Conservation (phyloP, 2,329 filamentous ascomycete genomes). For the Fusarium armeniacum region DNA sequence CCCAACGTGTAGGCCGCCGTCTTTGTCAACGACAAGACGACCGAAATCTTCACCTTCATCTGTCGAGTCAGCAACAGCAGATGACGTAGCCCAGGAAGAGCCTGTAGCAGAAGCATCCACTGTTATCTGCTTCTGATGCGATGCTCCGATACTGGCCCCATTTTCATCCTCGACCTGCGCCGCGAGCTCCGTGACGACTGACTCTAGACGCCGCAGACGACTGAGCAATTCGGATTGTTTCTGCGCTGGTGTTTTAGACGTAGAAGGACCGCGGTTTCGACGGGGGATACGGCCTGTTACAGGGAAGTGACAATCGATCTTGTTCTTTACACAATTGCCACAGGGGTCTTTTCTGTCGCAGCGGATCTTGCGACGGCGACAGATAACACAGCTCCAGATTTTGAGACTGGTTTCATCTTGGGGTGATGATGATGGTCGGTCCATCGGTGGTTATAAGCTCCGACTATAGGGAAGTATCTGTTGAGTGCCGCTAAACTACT, state of each 20-base stretch:
- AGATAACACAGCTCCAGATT: conserved; percentile 54
- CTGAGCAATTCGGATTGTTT: conserved; percentile 52
- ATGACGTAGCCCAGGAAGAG: conserved; percentile 17
- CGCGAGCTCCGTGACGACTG: conserved; percentile 52
- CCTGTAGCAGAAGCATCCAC: conserved; percentile 25
- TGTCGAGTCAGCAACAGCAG: conserved; percentile 16
- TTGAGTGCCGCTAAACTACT: not conserved
- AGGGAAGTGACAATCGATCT: conserved; percentile 52
- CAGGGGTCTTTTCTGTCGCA: conserved; percentile 53
- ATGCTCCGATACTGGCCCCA: conserved; percentile 19
- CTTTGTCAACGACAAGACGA: conserved; percentile 46
- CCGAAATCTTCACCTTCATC: conserved; percentile 53
- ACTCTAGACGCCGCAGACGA: conserved; percentile 50
- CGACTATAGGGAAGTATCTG: not conserved
- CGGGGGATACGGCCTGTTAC: conserved; percentile 52
- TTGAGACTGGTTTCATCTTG: conserved; percentile 38
- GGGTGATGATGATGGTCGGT: conserved; percentile 28
- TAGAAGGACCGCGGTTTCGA: conserved; percentile 40
- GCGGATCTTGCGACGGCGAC: conserved; percentile 51
- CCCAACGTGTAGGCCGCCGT: conserved; percentile 48
- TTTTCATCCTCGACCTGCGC: conserved; percentile 51
- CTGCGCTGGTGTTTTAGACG: conserved; percentile 44
- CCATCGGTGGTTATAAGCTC: conserved; percentile 39
- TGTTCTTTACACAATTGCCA: conserved; percentile 46
- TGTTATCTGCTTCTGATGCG: conserved; percentile 14